phyloP scores from a whole-genome alignment of 169 alveolate species.

The Cryptosporidium parvum region DNA sequence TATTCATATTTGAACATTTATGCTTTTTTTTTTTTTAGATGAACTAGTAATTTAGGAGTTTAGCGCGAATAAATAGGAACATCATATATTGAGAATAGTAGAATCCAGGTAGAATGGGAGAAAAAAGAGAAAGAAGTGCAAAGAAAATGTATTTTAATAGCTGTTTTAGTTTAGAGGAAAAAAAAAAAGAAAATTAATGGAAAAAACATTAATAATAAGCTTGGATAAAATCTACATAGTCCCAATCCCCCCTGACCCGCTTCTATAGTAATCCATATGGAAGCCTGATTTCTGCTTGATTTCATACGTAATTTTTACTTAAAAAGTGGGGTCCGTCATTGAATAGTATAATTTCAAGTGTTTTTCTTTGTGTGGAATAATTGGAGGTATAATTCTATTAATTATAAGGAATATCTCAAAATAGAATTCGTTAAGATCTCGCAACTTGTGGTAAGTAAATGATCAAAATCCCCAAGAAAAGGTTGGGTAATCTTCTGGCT shows the following conservation, averaged over 20 bases:
- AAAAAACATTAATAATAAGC: neutral
- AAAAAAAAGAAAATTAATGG: neutral
- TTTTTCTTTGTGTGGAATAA: conserved; percentile 71
- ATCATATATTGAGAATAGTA: neutral
- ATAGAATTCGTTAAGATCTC: conserved; percentile 5
- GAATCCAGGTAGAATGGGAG: neutral
- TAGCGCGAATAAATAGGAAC: neutral
- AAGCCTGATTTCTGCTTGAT: conserved; percentile 64
- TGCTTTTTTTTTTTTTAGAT: neutral
- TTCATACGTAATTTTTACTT: conserved; percentile 76
- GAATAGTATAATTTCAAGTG: conserved; percentile 65
- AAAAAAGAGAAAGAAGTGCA: neutral
- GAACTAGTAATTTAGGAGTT: neutral
- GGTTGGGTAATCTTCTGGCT: neutral
- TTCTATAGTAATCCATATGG: conserved; percentile 72
- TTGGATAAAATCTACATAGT: conserved; percentile 3
- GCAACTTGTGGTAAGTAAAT: conserved; percentile 33
- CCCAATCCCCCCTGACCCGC: conserved; percentile 75
- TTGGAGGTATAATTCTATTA: conserved; percentile 46
- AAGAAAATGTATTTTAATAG: neutral
- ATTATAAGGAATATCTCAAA: conserved; percentile 47
- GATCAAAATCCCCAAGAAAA: neutral
- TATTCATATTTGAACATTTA: neutral
- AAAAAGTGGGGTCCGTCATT: conserved; percentile 77
- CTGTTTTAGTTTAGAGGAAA: neutral